Evolutionary conservation across 768 basidiomycete genomes (phyloP).

Genomic region (Rhodotorula diobovata): DNA sequence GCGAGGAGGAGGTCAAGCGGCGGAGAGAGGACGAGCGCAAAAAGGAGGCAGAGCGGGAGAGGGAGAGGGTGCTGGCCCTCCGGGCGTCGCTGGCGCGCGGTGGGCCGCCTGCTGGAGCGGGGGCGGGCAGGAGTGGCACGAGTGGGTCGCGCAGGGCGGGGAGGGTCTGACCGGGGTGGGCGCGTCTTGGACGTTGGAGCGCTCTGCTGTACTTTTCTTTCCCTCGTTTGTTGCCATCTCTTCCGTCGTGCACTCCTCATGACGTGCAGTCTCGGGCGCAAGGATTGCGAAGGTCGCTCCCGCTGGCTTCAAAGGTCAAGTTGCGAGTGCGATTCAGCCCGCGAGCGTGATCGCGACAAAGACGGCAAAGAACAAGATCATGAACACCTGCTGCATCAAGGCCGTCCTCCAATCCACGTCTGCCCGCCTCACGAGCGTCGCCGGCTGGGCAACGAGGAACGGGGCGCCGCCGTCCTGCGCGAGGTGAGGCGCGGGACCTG

Average conservation of each 20-base stretch:
- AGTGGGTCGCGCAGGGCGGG: too few relatives aligned
- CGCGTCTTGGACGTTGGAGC: too few relatives aligned
- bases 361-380: constrained; percentile 17
- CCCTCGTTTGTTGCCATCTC: background rate
- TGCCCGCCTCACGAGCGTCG: background rate
- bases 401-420: background rate
- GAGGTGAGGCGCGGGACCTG: background rate
- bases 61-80: constrained; percentile 12
- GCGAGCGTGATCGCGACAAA: constrained; percentile 1
- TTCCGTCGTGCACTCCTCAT: background rate
- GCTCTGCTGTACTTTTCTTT: too few relatives aligned
- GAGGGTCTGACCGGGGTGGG: background rate
- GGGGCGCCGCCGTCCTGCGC: background rate
- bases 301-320: background rate
- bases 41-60: constrained; percentile 20
- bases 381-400: constrained; percentile 9
- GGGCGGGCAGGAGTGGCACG: too few relatives aligned
- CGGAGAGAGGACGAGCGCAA: constrained; percentile 1
- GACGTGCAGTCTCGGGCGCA: too few relatives aligned
- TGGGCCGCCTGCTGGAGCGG: too few relatives aligned
- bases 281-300: constrained; percentile 1
- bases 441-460: background rate
- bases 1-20: constrained; percentile 21
- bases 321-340: background rate
- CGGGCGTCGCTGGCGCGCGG: constrained; percentile 9